phyloP scores from a whole-genome alignment of 2,329 filamentous ascomycete species.

The Penicillium concentricum region DNA sequence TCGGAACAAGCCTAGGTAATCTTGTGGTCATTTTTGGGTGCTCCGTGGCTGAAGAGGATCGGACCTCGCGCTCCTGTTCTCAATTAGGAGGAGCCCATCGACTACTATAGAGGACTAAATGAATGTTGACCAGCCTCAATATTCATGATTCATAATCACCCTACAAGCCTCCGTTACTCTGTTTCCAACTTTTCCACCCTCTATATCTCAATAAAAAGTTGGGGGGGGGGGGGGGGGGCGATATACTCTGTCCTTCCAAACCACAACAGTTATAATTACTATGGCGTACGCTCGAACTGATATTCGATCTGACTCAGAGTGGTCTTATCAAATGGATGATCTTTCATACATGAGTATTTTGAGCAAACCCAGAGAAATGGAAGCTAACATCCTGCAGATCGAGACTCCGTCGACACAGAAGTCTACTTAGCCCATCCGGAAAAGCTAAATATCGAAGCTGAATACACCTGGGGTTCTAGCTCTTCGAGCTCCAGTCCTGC shows the following conservation, averaged over 20 bases:
- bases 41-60: not conserved
- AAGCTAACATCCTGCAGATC: not conserved
- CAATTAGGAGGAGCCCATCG: not conserved
- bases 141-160: not conserved
- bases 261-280: not conserved
- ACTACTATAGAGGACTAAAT: not conserved
- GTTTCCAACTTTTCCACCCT: not conserved
- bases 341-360: not conserved
- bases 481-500: not conserved
- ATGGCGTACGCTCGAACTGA: not conserved
- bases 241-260: not conserved
- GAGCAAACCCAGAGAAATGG: not conserved
- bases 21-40: not conserved
- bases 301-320: not conserved
- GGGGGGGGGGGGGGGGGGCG: not conserved
- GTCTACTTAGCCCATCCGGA: not conserved
- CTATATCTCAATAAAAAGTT: not conserved
- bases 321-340: not conserved
- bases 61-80: not conserved
- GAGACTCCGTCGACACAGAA: not conserved
- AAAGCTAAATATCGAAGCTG: not conserved
- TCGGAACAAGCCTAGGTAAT: not conserved
- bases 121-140: not conserved
- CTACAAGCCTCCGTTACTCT: not conserved
- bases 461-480: not conserved